Percentiles rank a stretch among this genome's conserved stretches.
Conservation (phyloP, 495 filamentous ascomycete genomes). For the Penicillium egyptiacum region DNA sequence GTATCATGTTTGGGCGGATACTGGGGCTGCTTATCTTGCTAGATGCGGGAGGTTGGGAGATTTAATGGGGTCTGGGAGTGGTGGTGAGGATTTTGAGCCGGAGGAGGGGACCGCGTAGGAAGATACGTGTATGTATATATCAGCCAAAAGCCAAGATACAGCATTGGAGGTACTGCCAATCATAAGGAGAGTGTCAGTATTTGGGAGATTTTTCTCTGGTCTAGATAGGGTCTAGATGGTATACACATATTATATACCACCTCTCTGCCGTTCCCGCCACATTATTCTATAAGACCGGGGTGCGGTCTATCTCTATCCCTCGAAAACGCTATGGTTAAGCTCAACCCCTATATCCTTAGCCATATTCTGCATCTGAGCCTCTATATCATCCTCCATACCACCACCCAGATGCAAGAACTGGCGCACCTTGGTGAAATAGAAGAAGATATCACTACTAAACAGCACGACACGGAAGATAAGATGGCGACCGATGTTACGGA, state of each 20-base stretch:
- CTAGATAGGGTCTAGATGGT: neutral
- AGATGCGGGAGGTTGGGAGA: conserved; percentile 42
- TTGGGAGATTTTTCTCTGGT: neutral
- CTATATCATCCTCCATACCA: conserved; percentile 94
- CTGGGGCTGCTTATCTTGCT: conserved; percentile 62
- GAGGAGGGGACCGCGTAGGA: conserved; percentile 2
- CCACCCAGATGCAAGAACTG: conserved; percentile 72
- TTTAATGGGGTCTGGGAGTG: neutral
- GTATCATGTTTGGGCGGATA: conserved; percentile 66
- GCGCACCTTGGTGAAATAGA: conserved; percentile 73
- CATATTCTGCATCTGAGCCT: conserved; percentile 78
- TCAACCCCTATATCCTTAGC: conserved; percentile 92
- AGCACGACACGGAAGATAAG: conserved; percentile 77
- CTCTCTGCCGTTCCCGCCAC: neutral
- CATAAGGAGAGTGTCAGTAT: conserved; percentile 6
- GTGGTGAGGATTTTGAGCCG: neutral
- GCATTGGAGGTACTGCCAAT: neutral
- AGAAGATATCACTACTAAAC: conserved; percentile 75
- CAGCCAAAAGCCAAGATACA: neutral
- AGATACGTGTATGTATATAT: neutral
- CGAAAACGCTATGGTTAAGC: conserved; percentile 81
- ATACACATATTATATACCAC: neutral
- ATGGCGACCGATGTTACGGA: conserved; percentile 64
- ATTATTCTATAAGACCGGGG: neutral
- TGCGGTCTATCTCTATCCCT: conserved; percentile 66